phyloP scores from a whole-genome alignment of 805 yeast genomes.

The Zygosaccharomyces siamensis region DNA sequence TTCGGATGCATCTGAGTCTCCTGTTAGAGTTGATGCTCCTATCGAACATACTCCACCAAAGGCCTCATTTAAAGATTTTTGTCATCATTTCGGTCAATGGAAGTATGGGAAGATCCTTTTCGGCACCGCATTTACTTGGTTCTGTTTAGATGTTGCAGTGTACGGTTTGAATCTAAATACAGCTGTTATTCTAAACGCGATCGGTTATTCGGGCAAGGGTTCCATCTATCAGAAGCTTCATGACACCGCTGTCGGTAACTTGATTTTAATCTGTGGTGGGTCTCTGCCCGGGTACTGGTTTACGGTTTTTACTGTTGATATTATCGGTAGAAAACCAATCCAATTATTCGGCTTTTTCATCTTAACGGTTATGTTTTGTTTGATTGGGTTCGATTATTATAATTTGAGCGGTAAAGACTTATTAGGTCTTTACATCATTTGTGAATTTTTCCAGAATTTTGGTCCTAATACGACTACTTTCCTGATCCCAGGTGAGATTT shows the following conservation, averaged over 20 bases:
- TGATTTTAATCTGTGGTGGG: constrained; percentile 92
- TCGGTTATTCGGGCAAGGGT: constrained; percentile 71
- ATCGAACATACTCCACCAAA: constrained; percentile 53
- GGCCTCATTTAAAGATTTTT: constrained; percentile 75
- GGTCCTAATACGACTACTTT: constrained; percentile 94
- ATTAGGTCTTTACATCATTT: constrained; percentile 70
- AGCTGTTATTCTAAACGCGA: constrained; percentile 71
- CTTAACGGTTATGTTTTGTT: constrained; percentile 68
- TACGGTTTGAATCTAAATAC: constrained; percentile 85
- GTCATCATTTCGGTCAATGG: constrained; percentile 75
- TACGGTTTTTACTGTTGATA: constrained; percentile 73
- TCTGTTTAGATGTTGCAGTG: constrained; percentile 82
- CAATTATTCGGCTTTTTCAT: constrained; percentile 72
- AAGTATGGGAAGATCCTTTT: constrained; percentile 74
- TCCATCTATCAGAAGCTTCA: constrained; percentile 68
- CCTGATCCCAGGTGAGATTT: constrained; percentile 85
- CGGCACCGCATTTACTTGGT: constrained; percentile 93
- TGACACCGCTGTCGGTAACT: constrained; percentile 85
- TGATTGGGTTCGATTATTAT: constrained; percentile 80
- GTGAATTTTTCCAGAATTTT: constrained; percentile 85
- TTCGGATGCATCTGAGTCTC: background rate
- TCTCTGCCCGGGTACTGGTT: constrained; percentile 92
- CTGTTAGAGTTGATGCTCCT: background rate
- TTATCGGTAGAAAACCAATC: constrained; percentile 77
- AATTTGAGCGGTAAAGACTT: constrained; percentile 60